Evolutionary conservation across 192 early-diverging fungal genomes (phyloP).

Genomic region (Pilaira anomala): DNA sequence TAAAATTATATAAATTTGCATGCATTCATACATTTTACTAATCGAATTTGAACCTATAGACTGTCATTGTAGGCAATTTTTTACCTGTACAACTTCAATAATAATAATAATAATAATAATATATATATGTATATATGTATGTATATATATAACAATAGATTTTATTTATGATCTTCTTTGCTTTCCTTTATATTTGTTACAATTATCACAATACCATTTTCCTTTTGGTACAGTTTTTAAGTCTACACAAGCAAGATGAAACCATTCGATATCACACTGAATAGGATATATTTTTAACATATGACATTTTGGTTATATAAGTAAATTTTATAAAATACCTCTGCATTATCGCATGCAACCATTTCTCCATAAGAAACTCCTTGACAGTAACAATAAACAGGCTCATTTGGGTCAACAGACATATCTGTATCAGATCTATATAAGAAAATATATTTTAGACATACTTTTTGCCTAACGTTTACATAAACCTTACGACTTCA

Average conservation of each 20-base stretch:
- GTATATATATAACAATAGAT: neutral
- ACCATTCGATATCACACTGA: slow-evolving; percentile 97
- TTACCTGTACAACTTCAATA: slow-evolving; percentile 52
- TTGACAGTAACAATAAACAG: slow-evolving; percentile 81
- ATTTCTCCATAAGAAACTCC: slow-evolving; percentile 87
- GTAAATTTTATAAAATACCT: slow-evolving; percentile 21
- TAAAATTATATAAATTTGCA: neutral
- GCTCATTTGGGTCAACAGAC: slow-evolving; percentile 83
- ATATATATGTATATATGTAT: too few species aligned
- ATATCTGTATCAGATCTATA: slow-evolving; percentile 23
- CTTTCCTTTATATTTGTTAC: slow-evolving; percentile 30
- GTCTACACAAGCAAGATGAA: slow-evolving; percentile 92
- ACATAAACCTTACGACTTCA: slow-evolving; percentile 16
- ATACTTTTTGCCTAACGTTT: slow-evolving; percentile 1
- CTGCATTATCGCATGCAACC: slow-evolving; percentile 81
- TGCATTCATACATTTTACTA: neutral
- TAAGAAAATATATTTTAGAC: slow-evolving; percentile 1
- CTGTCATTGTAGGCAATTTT: slow-evolving; percentile 70
- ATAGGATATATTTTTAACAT: neutral
- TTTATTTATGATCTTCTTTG: slow-evolving; percentile 3
- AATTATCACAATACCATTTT: slow-evolving; percentile 93
- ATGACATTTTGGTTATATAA: neutral
- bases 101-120: neutral
- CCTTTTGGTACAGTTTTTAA: slow-evolving; percentile 86
- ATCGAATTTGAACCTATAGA: too few species aligned